A percentile compares a stretch with the other conserved stretches of the same genome.
These are phyloP conservation scores for Cucurbitaria berberidis DNA, from an alignment of 2,329 filamentous ascomycete genomes.

Conservation along the genomic window DNA sequence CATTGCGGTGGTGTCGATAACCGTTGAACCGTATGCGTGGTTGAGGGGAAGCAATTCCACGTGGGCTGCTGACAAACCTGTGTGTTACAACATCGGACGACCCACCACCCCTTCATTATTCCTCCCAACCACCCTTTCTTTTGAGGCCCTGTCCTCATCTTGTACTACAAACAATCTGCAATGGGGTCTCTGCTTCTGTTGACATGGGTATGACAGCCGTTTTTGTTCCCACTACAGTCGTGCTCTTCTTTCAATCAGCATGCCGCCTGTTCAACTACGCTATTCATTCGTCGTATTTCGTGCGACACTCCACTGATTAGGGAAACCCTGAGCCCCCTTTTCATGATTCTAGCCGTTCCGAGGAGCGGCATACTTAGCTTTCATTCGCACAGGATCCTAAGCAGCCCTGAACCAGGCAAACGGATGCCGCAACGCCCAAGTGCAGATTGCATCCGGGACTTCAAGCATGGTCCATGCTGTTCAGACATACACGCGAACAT, in stretches of 20 bases:
- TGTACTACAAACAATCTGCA: slow-evolving; percentile 27
- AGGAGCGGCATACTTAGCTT: background rate
- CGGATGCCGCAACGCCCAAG: slow-evolving; percentile 4
- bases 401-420: slow-evolving; percentile 3
- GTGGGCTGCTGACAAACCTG: slow-evolving; percentile 25
- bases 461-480: slow-evolving; percentile 21
- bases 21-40: slow-evolving; percentile 12
- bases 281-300: slow-evolving; percentile 14
- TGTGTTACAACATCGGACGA: slow-evolving; percentile 23
- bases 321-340: slow-evolving; percentile 2
- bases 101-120: slow-evolving; percentile 25
- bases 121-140: slow-evolving; percentile 27
- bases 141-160: slow-evolving; percentile 20
- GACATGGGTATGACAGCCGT: slow-evolving; percentile 33
- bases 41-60: slow-evolving; percentile 17
- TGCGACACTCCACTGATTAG: slow-evolving; percentile 14
- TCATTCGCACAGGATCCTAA: background rate
- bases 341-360: background rate
- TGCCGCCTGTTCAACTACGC: slow-evolving; percentile 22
- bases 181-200: slow-evolving; percentile 20
- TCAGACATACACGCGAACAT: slow-evolving; percentile 15
- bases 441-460: slow-evolving; percentile 7
- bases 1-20: slow-evolving; percentile 3
- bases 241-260: slow-evolving; percentile 16
- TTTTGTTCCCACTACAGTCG: slow-evolving; percentile 24